phyloP scores from a whole-genome alignment of 2,329 filamentous ascomycete genomes.

The Sordariomycetes sp. region DNA sequence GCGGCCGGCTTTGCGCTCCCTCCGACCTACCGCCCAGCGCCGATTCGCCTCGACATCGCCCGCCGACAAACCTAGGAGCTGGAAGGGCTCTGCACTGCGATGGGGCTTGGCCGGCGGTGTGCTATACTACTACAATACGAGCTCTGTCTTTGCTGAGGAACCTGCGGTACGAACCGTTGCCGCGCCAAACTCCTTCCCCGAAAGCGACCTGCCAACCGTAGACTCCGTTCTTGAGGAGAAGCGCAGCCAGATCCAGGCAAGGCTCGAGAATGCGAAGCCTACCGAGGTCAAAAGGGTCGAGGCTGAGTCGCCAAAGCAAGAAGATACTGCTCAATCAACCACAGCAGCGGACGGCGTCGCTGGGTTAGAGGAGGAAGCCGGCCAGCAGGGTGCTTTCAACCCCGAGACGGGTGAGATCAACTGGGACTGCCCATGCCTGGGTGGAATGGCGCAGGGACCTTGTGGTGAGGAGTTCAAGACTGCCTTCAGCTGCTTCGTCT shows the following conservation, averaged over 20 bases:
- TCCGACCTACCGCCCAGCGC: conserved; percentile 29
- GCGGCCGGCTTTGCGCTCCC: conserved; percentile 29
- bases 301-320: conserved; percentile 8
- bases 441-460: conserved; percentile 92
- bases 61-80: conserved; percentile 62
- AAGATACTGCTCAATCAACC: conserved; percentile 10
- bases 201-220: conserved; percentile 53
- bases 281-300: conserved; percentile 13
- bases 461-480: conserved; percentile 93
- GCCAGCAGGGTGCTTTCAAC: conserved; percentile 88
- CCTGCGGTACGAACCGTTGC: conserved; percentile 32
- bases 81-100: conserved; percentile 67
- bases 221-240: conserved; percentile 59
- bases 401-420: conserved; percentile 99
- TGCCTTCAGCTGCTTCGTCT: conserved; percentile 98
- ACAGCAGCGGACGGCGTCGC: conserved; percentile 25
- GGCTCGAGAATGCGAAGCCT: conserved; percentile 13
- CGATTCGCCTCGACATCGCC: conserved; percentile 42
- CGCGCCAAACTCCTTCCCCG: conserved; percentile 42
- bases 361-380: conserved; percentile 69
- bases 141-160: conserved; percentile 77
- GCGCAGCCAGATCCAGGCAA: conserved; percentile 33
- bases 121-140: conserved; percentile 93
- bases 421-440: conserved; percentile 97
- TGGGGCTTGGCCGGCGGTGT: conserved; percentile 68